Percentiles rank a stretch among this genome's conserved stretches.
These are phyloP conservation scores for Spergularia marina DNA, from an alignment of 148 eudicot species.

Conservation along the genomic window DNA sequence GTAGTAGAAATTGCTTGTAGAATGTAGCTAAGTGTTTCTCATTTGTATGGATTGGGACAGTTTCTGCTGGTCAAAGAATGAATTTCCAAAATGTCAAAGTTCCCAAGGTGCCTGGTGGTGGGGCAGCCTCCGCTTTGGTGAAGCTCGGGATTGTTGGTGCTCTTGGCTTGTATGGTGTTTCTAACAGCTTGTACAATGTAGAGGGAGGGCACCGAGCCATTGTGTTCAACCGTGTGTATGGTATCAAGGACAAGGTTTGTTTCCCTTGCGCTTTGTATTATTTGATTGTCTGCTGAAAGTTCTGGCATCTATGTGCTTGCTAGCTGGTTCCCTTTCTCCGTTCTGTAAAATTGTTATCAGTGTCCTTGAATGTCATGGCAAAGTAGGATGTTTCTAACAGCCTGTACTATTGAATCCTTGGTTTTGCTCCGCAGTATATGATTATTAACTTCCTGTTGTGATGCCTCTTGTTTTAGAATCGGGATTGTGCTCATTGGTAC, in stretches of 20 bases:
- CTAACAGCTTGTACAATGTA: conserved; percentile 84
- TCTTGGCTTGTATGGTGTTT: conserved; percentile 62
- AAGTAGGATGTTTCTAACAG: too few relatives aligned
- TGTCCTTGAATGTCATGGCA: neutral
- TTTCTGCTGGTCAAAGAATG: conserved; percentile 42
- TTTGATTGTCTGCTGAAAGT: neutral
- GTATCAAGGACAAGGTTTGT: conserved; percentile 83
- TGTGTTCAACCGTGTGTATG: conserved; percentile 82
- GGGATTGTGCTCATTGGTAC: too few relatives aligned
- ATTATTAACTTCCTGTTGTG: too few relatives aligned
- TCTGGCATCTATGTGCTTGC: conserved; percentile 2
- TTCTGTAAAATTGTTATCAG: neutral
- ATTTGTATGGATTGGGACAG: conserved; percentile 2
- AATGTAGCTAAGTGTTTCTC: neutral
- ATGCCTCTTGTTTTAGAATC: too few relatives aligned
- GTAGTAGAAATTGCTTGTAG: neutral
- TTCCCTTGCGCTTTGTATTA: neutral
- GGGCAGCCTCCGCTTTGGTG: conserved; percentile 63
- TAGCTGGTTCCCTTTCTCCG: neutral
- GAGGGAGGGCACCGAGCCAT: conserved; percentile 96
- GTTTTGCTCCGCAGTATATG: neutral
- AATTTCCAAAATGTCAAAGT: conserved; percentile 76
- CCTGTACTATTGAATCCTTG: neutral
- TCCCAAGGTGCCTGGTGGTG: conserved; percentile 82
- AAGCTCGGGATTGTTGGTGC: conserved; percentile 61